Evolutionary conservation across 352 stramenopile species (phyloP), one percentile per base, ranked within the genome.

Genomic region (Phytophthora gonapodyides): DNA sequence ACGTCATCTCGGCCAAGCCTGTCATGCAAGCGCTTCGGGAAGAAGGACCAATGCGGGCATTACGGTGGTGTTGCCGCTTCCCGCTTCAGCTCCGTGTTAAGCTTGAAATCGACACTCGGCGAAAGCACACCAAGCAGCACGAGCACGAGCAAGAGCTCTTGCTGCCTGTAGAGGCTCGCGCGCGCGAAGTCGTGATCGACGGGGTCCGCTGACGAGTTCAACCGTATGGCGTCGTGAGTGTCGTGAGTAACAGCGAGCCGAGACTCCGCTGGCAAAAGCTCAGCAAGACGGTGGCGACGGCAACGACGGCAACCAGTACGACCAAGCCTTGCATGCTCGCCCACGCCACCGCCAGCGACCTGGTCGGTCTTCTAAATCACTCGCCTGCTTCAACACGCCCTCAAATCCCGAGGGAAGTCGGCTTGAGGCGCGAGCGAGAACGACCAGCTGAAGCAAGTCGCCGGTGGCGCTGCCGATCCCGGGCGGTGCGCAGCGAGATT

Each of bases 391-490:
- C 63, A 67, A 67, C 37, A 17, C 58, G 49, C 8, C 44, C 63
- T 63, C 63, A 71, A 67, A 62, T 67, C 57, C 21, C 30, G 48
- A 71, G 63, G 63, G 63, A 71, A 67, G 63, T 34, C 63, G 58
- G 57, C 49, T 71, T 71, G 63, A 67, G 24, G 27, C 27, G 27
- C 27, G 62, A 60, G 55, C 55, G 62, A 70, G 37, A 62, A 52
- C 48, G 62, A 63, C 52, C 45, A 58, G 53, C 45, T 13, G 38
- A 62, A 58, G 24, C 17, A 57, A 44, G 19, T 36, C 47, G 40
- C 33, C 58, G 24, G 36, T 15, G 11, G 27, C 19, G 36, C 15
- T 33, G 43, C 57, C 44, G 57, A 70, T 70, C 56, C 35, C 37
- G 50, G 42, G 12, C 36, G n/a, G 55, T 65, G 55, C 61, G 7